Conservation (phyloP, 441 rosid species). For the Jatropha multifida region DNA sequence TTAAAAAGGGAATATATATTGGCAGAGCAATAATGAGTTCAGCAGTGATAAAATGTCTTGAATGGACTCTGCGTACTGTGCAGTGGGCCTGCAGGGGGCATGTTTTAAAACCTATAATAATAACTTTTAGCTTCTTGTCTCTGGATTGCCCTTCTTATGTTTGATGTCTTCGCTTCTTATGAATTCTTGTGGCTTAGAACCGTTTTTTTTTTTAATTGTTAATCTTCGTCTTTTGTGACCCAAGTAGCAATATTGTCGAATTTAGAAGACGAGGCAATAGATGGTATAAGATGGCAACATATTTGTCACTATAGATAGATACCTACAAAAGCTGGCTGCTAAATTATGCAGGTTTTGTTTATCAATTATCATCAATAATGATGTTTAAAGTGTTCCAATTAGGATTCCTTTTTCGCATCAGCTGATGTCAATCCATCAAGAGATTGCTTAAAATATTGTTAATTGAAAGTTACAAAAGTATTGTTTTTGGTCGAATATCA, state of each 20-base stretch:
- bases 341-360: slow-evolving; percentile 11
- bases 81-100: background rate
- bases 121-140: background rate
- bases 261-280: background rate
- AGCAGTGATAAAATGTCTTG: background rate
- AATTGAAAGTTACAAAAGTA: slow-evolving; percentile 20
- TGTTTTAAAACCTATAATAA: background rate
- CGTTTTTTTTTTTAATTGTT: background rate
- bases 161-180: background rate
- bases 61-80: background rate
- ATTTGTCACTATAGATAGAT: slow-evolving; percentile 23
- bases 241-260: slow-evolving; percentile 5
- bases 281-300: slow-evolving; percentile 14
- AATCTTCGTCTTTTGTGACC: background rate
- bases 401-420: slow-evolving; percentile 24
- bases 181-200: background rate
- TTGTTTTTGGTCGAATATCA: slow-evolving; percentile 12
- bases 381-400: background rate
- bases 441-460: slow-evolving; percentile 28
- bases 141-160: background rate
- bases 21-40: background rate
- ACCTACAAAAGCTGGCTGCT: slow-evolving; percentile 22
- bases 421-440: slow-evolving; percentile 25
- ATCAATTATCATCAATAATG: slow-evolving; percentile 35
- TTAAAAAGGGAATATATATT: background rate